These are phyloP conservation scores for Pythium guiyangense DNA, from an alignment of 352 stramenopile species.

Conservation along the genomic window DNA sequence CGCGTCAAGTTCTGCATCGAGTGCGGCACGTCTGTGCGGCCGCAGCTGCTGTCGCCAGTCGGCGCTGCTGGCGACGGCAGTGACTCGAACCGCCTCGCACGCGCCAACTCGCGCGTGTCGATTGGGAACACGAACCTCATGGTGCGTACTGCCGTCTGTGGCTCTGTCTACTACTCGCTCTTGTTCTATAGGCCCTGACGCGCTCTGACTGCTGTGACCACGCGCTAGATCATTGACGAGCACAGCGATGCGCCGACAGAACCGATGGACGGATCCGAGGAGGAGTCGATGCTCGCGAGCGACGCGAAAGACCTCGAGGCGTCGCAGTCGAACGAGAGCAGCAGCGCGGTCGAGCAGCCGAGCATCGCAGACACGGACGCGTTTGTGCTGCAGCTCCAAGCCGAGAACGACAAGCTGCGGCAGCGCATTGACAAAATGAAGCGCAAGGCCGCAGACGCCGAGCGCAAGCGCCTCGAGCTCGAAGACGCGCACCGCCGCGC, in stretches of 20 bases:
- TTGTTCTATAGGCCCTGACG: background rate
- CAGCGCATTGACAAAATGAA: slow-evolving; percentile 74
- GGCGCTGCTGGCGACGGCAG: slow-evolving; percentile 15
- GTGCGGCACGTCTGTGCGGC: slow-evolving; percentile 63
- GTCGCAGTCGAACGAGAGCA: slow-evolving; percentile 23
- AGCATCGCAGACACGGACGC: slow-evolving; percentile 17
- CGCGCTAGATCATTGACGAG: slow-evolving; percentile 57
- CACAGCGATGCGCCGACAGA: slow-evolving; percentile 57
- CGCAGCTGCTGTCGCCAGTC: slow-evolving; percentile 49
- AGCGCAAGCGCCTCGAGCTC: slow-evolving; percentile 45
- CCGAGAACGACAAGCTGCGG: slow-evolving; percentile 75
- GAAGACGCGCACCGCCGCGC: slow-evolving; percentile 42
- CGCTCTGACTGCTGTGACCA: background rate
- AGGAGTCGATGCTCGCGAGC: slow-evolving; percentile 32
- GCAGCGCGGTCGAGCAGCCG: slow-evolving; percentile 3
- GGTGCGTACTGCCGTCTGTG: slow-evolving; percentile 15
- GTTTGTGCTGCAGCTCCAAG: slow-evolving; percentile 44
- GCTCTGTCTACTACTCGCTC: background rate
- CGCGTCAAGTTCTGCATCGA: slow-evolving; percentile 87
- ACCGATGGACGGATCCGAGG: slow-evolving; percentile 49
- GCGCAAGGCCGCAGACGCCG: slow-evolving; percentile 49
- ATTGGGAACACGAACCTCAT: slow-evolving; percentile 40
- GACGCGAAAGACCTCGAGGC: slow-evolving; percentile 36
- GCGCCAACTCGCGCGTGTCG: slow-evolving; percentile 38
- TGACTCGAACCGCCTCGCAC: slow-evolving; percentile 27